A percentile compares a stretch with the other conserved stretches of the same genome.
Conservation (phyloP, 2,329 filamentous ascomycete genomes). For the Fusarium proliferatum region DNA sequence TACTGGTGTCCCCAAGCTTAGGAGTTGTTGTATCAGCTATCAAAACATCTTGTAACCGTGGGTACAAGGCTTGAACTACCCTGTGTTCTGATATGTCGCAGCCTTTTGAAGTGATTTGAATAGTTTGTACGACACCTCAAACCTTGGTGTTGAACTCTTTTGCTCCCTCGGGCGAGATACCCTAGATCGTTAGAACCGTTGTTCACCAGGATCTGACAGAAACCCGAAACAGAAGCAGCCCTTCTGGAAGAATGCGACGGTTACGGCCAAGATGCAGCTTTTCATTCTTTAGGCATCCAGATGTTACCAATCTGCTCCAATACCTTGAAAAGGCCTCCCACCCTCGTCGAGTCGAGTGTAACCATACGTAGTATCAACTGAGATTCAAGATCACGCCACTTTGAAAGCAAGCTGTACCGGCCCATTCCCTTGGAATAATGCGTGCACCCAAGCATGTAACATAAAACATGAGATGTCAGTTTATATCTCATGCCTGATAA, state of each 20-base stretch:
- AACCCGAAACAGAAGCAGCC: neutral
- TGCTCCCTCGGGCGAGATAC: neutral
- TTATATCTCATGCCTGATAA: neutral
- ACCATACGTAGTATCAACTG: neutral
- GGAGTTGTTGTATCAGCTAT: neutral
- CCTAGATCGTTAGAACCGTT: neutral
- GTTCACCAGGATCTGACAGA: neutral
- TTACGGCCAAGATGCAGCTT: neutral
- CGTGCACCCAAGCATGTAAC: slow-evolving; percentile 1
- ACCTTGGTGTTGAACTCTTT: neutral
- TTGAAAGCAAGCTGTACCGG: neutral
- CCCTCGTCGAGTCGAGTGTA: neutral
- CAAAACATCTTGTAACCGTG: neutral
- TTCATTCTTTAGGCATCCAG: neutral
- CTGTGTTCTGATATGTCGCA: neutral
- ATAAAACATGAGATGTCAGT: neutral
- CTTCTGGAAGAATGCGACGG: slow-evolving; percentile 2
- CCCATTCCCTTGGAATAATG: neutral
- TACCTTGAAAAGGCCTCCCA: neutral
- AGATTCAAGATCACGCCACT: slow-evolving; percentile 1
- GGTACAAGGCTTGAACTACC: neutral
- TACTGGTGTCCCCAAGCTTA: neutral
- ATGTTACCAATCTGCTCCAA: neutral
- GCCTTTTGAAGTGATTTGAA: neutral
- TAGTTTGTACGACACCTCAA: neutral